Percentiles rank a stretch among this genome's conserved stretches.
Conservation (phyloP, 139 green algal genomes). For the Haematococcus sp. region DNA sequence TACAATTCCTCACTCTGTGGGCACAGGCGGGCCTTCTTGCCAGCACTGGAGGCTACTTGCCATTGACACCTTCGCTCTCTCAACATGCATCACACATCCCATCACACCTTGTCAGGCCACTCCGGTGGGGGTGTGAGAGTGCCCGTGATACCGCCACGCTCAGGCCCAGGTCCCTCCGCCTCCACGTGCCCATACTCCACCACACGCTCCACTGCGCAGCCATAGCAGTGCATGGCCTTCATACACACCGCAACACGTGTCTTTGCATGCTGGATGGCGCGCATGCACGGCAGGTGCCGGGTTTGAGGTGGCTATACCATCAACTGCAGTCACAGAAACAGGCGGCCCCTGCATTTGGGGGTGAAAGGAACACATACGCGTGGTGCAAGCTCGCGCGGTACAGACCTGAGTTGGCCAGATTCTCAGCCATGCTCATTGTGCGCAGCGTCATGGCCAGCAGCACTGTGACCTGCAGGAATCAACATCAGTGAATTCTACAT, state of each 20-base stretch:
- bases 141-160: not conserved
- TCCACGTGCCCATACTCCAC: constrained; percentile 68
- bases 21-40: no score
- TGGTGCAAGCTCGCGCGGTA: not conserved
- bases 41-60: no score
- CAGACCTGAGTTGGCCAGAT: constrained; percentile 74
- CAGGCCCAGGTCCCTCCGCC: not conserved
- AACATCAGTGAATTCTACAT: not conserved
- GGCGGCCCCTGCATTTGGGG: no score
- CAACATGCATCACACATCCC: no score
- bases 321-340: no score
- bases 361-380: no score
- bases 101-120: constrained; percentile 44
- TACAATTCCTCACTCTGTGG: no score
- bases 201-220: constrained; percentile 76
- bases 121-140: constrained; percentile 19
- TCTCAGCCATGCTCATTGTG: constrained; percentile 65
- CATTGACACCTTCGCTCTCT: no score
- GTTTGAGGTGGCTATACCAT: no score
- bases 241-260: no score
- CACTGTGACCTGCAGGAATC: constrained; percentile 38
- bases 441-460: constrained; percentile 60
- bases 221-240: not conserved
- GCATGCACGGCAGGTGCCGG: no score
- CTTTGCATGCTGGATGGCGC: no score